Evolutionary conservation across 345 rosid genomes (phyloP).

Genomic region (Eucalyptus microcorys): DNA sequence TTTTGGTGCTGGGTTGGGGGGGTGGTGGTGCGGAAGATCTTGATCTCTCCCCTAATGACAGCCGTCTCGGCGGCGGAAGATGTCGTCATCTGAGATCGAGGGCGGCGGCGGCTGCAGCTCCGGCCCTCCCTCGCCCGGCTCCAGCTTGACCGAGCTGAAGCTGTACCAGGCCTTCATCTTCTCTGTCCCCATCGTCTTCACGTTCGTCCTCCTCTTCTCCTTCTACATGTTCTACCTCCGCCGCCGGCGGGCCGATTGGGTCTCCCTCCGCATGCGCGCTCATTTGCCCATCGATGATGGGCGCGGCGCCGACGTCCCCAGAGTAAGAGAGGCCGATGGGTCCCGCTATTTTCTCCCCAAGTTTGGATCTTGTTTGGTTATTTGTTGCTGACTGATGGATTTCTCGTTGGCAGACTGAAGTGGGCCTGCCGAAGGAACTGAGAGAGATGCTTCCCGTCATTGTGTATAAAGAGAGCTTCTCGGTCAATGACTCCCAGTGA

Average conservation of each 20-base stretch:
- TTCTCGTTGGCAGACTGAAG: constrained; percentile 29
- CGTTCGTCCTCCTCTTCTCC: constrained; percentile 61
- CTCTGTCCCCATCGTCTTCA: constrained; percentile 71
- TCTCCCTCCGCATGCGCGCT: constrained; percentile 50
- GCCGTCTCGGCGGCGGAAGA: background rate
- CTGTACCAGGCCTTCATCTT: constrained; percentile 71
- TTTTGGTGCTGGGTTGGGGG: background rate
- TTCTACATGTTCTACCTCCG: constrained; percentile 79
- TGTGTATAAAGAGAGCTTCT: constrained; percentile 71
- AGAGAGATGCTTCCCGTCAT: constrained; percentile 91
- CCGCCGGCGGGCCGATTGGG: constrained; percentile 51
- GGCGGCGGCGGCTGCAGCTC: background rate
- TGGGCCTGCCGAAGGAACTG: constrained; percentile 75
- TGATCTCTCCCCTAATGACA: background rate
- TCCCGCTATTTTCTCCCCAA: background rate
- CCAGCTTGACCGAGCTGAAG: constrained; percentile 42
- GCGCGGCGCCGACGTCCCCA: background rate
- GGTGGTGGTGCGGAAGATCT: background rate
- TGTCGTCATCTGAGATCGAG: background rate
- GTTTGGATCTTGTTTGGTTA: background rate
- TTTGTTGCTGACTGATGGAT: background rate
- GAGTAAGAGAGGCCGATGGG: constrained; percentile 9
- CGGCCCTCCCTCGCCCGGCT: background rate
- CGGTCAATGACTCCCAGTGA: constrained; percentile 64
- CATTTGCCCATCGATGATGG: background rate